These are phyloP conservation scores for Vitellaria paradoxa DNA, from an alignment of 179 eudicot genomes.

Conservation along the genomic window DNA sequence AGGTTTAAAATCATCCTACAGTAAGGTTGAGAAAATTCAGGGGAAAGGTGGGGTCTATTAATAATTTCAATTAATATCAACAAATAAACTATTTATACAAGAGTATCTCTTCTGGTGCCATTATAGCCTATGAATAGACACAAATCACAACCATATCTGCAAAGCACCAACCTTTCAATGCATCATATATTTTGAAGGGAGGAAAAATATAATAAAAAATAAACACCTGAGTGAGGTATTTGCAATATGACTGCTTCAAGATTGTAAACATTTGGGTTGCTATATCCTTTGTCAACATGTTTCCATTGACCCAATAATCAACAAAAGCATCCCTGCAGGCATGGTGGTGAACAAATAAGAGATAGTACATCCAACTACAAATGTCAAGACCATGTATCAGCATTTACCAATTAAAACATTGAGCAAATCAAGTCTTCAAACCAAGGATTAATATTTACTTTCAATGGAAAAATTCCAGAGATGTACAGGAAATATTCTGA, in stretches of 20 bases:
- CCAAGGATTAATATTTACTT: background rate
- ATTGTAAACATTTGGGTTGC: conserved; percentile 70
- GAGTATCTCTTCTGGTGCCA: background rate
- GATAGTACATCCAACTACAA: background rate
- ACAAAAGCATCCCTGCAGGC: conserved; percentile 85
- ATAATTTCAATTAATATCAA: background rate
- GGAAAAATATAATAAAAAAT: conserved; percentile 7
- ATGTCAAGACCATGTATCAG: background rate
- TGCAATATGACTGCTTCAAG: conserved; percentile 74
- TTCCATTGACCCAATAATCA: conserved; percentile 83
- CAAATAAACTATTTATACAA: background rate
- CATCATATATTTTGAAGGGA: background rate
- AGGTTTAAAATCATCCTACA: conserved; percentile 87
- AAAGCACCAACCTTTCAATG: background rate
- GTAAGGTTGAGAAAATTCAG: conserved; percentile 12
- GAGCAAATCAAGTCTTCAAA: background rate
- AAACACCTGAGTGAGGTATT: conserved; percentile 70
- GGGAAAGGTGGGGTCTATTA: background rate
- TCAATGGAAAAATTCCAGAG: no score
- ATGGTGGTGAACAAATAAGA: background rate
- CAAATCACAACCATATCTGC: background rate
- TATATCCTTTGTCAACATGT: conserved; percentile 74
- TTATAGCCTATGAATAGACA: background rate
- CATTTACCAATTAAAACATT: background rate
- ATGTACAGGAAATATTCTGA: background rate